Evolutionary conservation across 140 eudicot genomes (phyloP).

Genomic region (Cichorium intybus): DNA sequence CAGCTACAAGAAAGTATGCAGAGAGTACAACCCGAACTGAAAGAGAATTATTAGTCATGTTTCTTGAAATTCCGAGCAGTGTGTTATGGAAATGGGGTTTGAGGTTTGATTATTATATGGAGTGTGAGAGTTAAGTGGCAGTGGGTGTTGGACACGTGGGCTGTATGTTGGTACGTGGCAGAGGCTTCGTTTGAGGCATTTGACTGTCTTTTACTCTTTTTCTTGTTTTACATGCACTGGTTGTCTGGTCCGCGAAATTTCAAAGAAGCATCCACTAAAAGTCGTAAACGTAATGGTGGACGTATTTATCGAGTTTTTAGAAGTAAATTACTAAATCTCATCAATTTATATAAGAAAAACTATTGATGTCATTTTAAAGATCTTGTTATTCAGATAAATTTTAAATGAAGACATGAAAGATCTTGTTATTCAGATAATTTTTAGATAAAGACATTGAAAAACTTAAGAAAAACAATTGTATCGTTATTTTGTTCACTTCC

Average conservation of each 20-base stretch:
- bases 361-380: too few relatives aligned
- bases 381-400: too few relatives aligned
- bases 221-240: slow-evolving; percentile 13
- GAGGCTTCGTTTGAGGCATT: slow-evolving; percentile 13
- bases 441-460: too few relatives aligned
- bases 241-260: neutral
- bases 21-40: neutral
- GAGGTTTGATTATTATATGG: neutral
- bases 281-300: too few relatives aligned
- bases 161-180: slow-evolving; percentile 28
- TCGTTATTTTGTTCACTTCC: too few relatives aligned
- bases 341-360: too few relatives aligned
- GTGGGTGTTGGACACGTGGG: slow-evolving; percentile 34
- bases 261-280: neutral
- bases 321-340: too few relatives aligned
- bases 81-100: neutral
- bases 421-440: too few relatives aligned
- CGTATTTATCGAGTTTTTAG: too few relatives aligned
- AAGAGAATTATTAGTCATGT: neutral
- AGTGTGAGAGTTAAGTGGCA: slow-evolving; percentile 27
- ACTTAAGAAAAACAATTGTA: too few relatives aligned
- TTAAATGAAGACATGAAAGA: too few relatives aligned
- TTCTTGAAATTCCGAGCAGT: neutral
- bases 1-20: slow-evolving; percentile 12
- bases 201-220: slow-evolving; percentile 29